Conservation (phyloP, 1,284 basidiomycete species). For the Peniophora sp. region DNA sequence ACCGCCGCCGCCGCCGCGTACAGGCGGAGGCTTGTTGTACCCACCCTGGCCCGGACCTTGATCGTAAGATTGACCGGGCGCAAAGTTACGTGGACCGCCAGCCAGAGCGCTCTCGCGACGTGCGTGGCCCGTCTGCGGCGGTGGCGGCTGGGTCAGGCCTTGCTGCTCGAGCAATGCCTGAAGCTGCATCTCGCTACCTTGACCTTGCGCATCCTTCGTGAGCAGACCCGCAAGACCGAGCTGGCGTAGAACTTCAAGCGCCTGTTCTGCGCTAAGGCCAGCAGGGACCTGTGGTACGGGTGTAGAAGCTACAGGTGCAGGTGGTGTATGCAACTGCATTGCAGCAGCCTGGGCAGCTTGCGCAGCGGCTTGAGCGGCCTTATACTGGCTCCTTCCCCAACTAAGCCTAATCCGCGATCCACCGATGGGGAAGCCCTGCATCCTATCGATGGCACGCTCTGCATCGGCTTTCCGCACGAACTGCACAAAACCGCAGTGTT, state of each 20-base stretch:
- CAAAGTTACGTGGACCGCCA: too few species aligned
- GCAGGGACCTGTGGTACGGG: not conserved
- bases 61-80: too few species aligned
- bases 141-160: too few species aligned
- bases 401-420: constrained; percentile 86
- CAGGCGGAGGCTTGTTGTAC: too few species aligned
- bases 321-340: constrained; percentile 37
- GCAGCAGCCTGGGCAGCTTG: constrained; percentile 65
- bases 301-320: constrained; percentile 12
- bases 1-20: too few species aligned
- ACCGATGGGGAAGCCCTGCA: constrained; percentile 93
- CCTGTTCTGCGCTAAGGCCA: constrained; percentile 55
- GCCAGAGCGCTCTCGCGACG: too few species aligned
- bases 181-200: constrained; percentile 1
- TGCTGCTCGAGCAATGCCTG: too few species aligned
- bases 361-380: constrained; percentile 80
- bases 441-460: constrained; percentile 87
- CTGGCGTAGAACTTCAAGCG: constrained; percentile 57
- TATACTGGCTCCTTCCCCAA: constrained; percentile 91
- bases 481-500: constrained; percentile 94
- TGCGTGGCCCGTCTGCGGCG: too few species aligned
- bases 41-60: too few species aligned
- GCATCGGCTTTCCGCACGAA: constrained; percentile 90
- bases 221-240: constrained; percentile 20
- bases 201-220: constrained; percentile 11